These are phyloP conservation scores for Citrus sp. DNA, from an alignment of 345 rosid genomes.

Conservation along the genomic window DNA sequence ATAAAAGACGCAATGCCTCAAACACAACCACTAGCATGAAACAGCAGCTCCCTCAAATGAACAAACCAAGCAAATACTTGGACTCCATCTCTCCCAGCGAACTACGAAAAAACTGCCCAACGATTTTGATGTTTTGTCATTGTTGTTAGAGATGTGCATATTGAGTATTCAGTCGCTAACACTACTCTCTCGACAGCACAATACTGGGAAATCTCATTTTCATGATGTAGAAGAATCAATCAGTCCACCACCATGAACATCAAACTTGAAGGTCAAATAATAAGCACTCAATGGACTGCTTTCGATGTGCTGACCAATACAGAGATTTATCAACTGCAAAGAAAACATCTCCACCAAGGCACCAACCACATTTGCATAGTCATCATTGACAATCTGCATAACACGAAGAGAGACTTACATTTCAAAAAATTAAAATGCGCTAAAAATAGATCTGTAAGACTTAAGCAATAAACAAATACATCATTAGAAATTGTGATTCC, in stretches of 20 bases:
- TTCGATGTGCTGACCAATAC: constrained; percentile 87
- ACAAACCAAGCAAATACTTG: neutral
- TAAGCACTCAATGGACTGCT: constrained; percentile 92
- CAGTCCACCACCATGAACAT: constrained; percentile 86
- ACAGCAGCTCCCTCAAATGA: neutral
- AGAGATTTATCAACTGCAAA: constrained; percentile 70
- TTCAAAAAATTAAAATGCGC: neutral
- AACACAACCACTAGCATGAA: neutral
- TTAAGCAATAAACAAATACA: neutral
- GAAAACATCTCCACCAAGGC: constrained; percentile 63
- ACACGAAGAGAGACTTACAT: neutral
- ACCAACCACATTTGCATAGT: constrained; percentile 55
- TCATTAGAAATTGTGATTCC: neutral
- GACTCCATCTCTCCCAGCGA: constrained; percentile 39
- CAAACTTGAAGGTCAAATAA: constrained; percentile 62
- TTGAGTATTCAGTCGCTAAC: constrained; percentile 79
- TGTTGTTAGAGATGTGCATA: constrained; percentile 77
- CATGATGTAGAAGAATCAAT: constrained; percentile 78
- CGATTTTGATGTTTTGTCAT: constrained; percentile 84
- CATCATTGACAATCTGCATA: constrained; percentile 20
- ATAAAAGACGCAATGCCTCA: constrained; percentile 9
- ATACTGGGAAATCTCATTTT: constrained; percentile 82
- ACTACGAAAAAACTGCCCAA: constrained; percentile 63
- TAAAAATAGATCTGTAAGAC: neutral
- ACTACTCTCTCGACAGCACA: constrained; percentile 52